Evolutionary conservation across 371 early-diverging fungal species (phyloP).

Genomic region (Lichtheimia corymbifera): DNA sequence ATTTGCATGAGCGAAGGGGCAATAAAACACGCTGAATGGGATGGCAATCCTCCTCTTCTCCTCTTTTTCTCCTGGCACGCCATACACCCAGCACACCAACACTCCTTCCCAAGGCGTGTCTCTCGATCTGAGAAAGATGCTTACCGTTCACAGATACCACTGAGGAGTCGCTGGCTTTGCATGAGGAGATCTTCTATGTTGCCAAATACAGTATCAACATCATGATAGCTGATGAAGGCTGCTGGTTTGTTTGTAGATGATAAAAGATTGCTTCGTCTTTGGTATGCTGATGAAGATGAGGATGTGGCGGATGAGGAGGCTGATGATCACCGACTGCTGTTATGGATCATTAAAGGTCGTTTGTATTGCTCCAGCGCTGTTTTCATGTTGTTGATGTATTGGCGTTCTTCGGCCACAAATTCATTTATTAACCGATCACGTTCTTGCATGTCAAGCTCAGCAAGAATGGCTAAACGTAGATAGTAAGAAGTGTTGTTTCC

Average conservation of each 20-base stretch:
- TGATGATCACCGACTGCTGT: slow-evolving; percentile 2
- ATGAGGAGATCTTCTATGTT: slow-evolving; percentile 20
- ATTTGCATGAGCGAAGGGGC: too few species aligned
- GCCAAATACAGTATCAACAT: slow-evolving; percentile 19
- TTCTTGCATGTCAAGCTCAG: slow-evolving; percentile 8
- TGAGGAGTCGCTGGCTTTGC: slow-evolving; percentile 10
- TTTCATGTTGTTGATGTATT: slow-evolving; percentile 19
- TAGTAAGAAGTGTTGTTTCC: too few species aligned
- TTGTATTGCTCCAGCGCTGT: slow-evolving; percentile 21
- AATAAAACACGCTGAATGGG: too few species aligned
- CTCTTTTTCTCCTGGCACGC: too few species aligned
- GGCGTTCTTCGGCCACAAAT: slow-evolving; percentile 15
- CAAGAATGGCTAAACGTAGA: too few species aligned
- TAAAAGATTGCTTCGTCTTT: slow-evolving; percentile 10
- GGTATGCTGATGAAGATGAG: slow-evolving; percentile 7
- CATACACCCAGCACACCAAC: too few species aligned
- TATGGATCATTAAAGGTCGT: slow-evolving; percentile 16
- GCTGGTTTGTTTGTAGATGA: slow-evolving; percentile 9
- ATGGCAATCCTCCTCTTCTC: too few species aligned
- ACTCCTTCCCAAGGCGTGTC: too few species aligned
- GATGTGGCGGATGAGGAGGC: slow-evolving; percentile 2
- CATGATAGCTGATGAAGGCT: slow-evolving; percentile 11
- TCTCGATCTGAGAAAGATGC: not conserved
- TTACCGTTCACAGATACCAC: slow-evolving; percentile 20
- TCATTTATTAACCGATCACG: slow-evolving; percentile 19